Evolutionary conservation across 2,329 filamentous ascomycete genomes (phyloP), one percentile per base, ranked within the genome.

Genomic region (Ciborinia camelliae): DNA sequence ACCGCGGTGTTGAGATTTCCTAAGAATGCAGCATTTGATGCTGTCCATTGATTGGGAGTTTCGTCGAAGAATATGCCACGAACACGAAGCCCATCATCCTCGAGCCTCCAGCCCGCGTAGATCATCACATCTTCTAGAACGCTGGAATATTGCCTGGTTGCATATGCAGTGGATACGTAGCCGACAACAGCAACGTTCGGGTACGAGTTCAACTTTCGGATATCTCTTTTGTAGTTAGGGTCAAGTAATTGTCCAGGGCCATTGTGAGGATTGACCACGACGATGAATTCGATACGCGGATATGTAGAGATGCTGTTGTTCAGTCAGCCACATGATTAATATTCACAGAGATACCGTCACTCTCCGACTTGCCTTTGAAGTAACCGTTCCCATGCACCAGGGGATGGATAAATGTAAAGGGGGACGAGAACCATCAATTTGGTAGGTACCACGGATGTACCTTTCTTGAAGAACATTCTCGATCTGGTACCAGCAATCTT

Each of bases 121-220:
- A 58, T 65, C 14, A 52, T 64, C 9, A 70, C 37, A 47, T 70
- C 67, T 55, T 43, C 55, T 26, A 41, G 37, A 51, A 66, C 37
- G 3, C 14, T n/a, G 20, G 48, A 50, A 47, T 41, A 55, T 43
- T 54, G 47, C 41, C 65, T 59, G 37, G 64, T 70, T 18, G 72
- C 74, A 57, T 77, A 77, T 23, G 65, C 59, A 3, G 76, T 78
- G 14, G 71, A 71, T 28, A 79, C 75, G 64, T 80, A 80, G 10
- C 78, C 78, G 23, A 79, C 65, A 8, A 76, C 70, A 0, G 70
- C 67, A 35, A 77, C 74, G 59, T 79, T 79, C 45, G 57, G 70
- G 55, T 76, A 75, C 23, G 68, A 72, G 65, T 78, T 78, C 5
- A 80, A 69, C 54, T 73, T 72, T 12, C 72, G 67, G 30, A 79